A percentile compares a stretch with the other conserved stretches of the same genome.
Conservation (phyloP, 2,329 filamentous ascomycete genomes). For the Sporothrix schenckii region DNA sequence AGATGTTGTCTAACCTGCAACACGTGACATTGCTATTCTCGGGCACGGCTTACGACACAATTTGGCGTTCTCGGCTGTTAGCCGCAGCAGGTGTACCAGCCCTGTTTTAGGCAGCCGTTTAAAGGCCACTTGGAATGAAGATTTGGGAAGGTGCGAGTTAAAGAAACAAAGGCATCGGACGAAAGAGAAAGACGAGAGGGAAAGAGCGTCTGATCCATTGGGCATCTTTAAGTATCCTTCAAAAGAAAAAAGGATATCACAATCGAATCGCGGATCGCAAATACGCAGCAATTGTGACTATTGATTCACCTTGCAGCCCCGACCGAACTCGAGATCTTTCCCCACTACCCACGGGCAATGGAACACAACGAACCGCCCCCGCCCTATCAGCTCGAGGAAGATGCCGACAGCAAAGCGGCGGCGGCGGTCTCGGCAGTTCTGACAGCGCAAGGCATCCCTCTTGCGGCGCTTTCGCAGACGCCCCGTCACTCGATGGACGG, state of each 20-base stretch:
- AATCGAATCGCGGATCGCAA: neutral
- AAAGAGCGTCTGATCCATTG: neutral
- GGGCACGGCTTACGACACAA: neutral
- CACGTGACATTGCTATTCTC: too few species aligned
- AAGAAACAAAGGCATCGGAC: neutral
- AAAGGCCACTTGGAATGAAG: neutral
- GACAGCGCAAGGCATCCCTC: constrained; percentile 14
- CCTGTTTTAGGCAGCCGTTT: constrained; percentile 11
- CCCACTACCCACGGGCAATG: neutral
- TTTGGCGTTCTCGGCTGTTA: neutral
- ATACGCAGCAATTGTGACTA: neutral
- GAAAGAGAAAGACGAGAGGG: neutral
- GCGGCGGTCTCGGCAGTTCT: constrained; percentile 4
- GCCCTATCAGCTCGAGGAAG: constrained; percentile 18
- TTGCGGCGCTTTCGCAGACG: neutral
- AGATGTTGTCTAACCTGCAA: too few species aligned
- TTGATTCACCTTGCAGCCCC: neutral
- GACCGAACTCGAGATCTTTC: neutral
- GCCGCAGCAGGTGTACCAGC: neutral
- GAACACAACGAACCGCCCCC: constrained; percentile 23
- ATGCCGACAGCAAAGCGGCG: constrained; percentile 13
- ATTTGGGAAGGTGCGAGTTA: neutral
- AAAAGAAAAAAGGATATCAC: neutral
- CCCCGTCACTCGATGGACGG: neutral
- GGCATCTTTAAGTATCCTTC: neutral